These are phyloP conservation scores for Ajuga reptans DNA, from an alignment of 305 asterid species.

Conservation along the genomic window DNA sequence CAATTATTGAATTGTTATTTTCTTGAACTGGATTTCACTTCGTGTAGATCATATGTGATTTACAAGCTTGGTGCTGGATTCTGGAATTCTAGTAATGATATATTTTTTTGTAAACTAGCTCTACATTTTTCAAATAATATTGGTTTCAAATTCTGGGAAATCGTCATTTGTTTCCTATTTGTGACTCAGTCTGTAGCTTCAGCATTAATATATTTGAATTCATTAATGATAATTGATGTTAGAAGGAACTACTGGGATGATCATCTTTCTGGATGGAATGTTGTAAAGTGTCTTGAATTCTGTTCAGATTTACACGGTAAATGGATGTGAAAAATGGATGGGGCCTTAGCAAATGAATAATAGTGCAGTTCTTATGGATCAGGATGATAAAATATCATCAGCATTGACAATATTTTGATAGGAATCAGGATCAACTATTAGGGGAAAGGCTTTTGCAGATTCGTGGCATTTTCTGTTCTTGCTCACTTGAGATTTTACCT, in stretches of 20 bases:
- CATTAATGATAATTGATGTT: neutral
- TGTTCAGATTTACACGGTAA: neutral
- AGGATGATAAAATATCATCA: neutral
- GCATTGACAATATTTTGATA: neutral
- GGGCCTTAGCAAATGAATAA: neutral
- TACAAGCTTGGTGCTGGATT: neutral
- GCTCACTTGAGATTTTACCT: neutral
- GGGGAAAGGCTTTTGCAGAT: neutral
- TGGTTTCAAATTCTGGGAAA: neutral
- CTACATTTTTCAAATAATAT: neutral
- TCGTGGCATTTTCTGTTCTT: neutral
- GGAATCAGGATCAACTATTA: neutral
- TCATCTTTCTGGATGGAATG: neutral
- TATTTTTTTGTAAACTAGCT: neutral
- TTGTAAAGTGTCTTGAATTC: neutral
- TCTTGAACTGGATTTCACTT: slow-evolving; percentile 1
- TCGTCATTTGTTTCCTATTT: neutral
- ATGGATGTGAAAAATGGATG: neutral
- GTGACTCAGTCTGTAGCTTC: neutral
- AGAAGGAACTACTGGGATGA: neutral
- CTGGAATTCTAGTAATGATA: neutral
- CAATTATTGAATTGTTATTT: neutral
- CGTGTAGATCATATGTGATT: neutral
- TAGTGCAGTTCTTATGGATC: neutral
- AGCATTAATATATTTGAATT: neutral